These are phyloP conservation scores for Phaeodactylum tricornutum DNA, from an alignment of 108 stramenopile genomes.

Conservation along the genomic window DNA sequence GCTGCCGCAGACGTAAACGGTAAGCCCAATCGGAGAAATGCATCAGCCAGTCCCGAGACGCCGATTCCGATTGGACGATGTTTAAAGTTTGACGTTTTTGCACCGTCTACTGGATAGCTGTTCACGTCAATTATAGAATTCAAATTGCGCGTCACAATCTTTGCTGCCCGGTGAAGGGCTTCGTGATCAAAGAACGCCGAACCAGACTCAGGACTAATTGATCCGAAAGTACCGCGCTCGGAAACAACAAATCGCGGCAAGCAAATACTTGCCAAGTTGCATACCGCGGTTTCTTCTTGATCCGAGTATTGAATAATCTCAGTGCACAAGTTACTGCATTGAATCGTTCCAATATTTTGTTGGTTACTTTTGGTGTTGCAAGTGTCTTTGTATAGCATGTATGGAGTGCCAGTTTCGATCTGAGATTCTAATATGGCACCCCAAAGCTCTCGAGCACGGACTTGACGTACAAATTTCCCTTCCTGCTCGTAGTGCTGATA, in stretches of 20 bases:
- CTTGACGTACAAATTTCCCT: conserved; percentile 55
- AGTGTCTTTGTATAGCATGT: conserved; percentile 96
- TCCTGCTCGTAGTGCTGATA: conserved; percentile 83
- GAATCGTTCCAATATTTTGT: conserved; percentile 94
- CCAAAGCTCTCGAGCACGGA: conserved; percentile 86
- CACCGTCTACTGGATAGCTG: conserved; percentile 83
- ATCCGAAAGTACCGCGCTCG: conserved; percentile 60
- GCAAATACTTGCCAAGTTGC: conserved; percentile 92
- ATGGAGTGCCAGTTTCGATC: conserved; percentile 97
- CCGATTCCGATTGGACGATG: conserved; percentile 97
- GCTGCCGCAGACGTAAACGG: conserved; percentile 86
- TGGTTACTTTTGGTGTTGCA: conserved; percentile 96
- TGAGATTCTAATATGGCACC: conserved; percentile 79
- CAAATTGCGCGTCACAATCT: conserved; percentile 86
- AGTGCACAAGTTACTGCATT: conserved; percentile 94
- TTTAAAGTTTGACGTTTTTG: conserved; percentile 74
- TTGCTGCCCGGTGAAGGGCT: conserved; percentile 71
- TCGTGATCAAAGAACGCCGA: conserved; percentile 83
- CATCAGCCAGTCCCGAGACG: conserved; percentile 94
- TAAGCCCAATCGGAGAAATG: conserved; percentile 83
- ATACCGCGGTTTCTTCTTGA: conserved; percentile 92
- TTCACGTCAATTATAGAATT: conserved; percentile 95
- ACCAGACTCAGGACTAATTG: conserved; percentile 49
- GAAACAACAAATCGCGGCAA: conserved; percentile 72
- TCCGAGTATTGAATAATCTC: conserved; percentile 96